These are phyloP conservation scores for Schoenoplectus triqueter DNA, from an alignment of 202 grass and related monocot species.

Conservation along the genomic window DNA sequence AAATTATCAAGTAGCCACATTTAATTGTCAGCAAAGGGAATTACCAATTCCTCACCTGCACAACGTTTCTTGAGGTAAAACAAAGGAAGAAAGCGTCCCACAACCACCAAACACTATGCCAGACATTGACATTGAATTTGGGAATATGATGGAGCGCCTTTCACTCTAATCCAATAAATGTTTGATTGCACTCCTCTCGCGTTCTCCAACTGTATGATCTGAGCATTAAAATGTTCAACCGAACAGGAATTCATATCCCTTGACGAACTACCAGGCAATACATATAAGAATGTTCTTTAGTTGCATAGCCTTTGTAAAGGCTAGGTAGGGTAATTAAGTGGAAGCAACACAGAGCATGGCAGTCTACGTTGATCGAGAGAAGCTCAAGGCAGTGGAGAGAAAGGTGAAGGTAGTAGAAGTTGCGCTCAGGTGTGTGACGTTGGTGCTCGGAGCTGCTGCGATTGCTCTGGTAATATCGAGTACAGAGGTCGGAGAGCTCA, in stretches of 20 bases:
- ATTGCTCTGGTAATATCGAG: conserved; percentile 59
- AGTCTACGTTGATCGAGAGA: conserved; percentile 67
- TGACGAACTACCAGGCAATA: neutral
- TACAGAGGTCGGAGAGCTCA: conserved; percentile 59
- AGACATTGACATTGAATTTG: neutral
- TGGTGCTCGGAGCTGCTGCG: conserved; percentile 66
- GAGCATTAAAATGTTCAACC: conserved; percentile 19
- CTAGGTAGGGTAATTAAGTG: conserved; percentile 26
- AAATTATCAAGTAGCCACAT: neutral
- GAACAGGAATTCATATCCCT: neutral
- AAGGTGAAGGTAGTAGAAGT: conserved; percentile 69
- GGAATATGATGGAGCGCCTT: conserved; percentile 7
- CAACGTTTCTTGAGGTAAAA: conserved; percentile 32
- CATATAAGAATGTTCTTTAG: neutral
- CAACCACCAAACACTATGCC: conserved; percentile 14
- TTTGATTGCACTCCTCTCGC: neutral
- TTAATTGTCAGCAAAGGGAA: no score
- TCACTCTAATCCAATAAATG: conserved; percentile 10
- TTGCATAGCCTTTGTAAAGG: neutral
- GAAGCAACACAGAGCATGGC: conserved; percentile 65
- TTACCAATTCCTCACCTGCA: conserved; percentile 8
- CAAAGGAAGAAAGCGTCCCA: neutral
- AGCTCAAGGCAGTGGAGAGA: conserved; percentile 60
- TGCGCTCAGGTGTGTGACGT: conserved; percentile 64
- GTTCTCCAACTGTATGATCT: neutral